Percentiles rank a stretch among this genome's conserved stretches.
phyloP scores from a whole-genome alignment of 108 stramenopile species.

The Nitzschia inconspicua region DNA sequence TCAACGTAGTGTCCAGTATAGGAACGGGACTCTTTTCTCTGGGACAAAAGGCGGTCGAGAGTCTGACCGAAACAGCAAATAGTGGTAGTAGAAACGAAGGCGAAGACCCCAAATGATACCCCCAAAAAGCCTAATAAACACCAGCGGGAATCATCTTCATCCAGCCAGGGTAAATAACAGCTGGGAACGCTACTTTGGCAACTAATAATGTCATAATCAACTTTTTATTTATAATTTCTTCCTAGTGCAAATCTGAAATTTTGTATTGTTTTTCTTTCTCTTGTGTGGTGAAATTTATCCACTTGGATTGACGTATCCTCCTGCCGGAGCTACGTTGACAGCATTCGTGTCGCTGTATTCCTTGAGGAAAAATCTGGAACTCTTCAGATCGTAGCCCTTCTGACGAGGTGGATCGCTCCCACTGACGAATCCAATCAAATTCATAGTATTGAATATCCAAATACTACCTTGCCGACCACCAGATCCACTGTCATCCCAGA shows the following conservation, averaged over 20 bases:
- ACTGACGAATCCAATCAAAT: slow-evolving; percentile 81
- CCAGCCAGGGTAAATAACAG: too few relatives aligned
- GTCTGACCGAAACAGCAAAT: too few relatives aligned
- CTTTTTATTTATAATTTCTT: background rate
- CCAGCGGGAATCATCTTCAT: too few relatives aligned
- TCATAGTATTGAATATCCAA: slow-evolving; percentile 85
- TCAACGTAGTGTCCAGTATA: slow-evolving; percentile 33
- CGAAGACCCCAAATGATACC: too few relatives aligned
- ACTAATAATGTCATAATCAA: too few relatives aligned
- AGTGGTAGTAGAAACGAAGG: too few relatives aligned
- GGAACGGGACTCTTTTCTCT: slow-evolving; percentile 41
- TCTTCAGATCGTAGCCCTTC: slow-evolving; percentile 75
- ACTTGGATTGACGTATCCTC: slow-evolving; percentile 34
- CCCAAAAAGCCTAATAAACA: too few relatives aligned
- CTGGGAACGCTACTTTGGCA: too few relatives aligned
- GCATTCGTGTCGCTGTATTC: slow-evolving; percentile 70
- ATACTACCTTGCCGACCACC: slow-evolving; percentile 87
- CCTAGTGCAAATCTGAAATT: background rate
- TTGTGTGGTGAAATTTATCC: background rate
- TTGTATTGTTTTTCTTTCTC: background rate
- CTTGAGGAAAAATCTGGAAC: slow-evolving; percentile 80
- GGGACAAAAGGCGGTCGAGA: too few relatives aligned
- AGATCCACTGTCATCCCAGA: slow-evolving; percentile 91
- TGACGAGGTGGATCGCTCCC: slow-evolving; percentile 85
- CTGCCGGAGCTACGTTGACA: slow-evolving; percentile 35